Conservation (phyloP, 441 rosid species). For the Francoa sonchifolia region DNA sequence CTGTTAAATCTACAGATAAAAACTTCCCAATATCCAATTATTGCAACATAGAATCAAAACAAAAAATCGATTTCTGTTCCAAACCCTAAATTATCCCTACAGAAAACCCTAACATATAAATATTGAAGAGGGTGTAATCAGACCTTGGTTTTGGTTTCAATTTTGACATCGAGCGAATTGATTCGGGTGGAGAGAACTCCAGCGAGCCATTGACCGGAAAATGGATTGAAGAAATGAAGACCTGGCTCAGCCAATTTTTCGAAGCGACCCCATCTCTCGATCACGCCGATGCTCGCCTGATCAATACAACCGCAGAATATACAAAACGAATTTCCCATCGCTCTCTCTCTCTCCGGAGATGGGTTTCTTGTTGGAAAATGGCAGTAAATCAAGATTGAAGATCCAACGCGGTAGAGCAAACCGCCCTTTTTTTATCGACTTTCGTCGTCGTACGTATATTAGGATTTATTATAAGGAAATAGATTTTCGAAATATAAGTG, state of each 20-base stretch:
- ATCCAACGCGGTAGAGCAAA: too few species aligned
- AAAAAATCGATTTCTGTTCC: too few species aligned
- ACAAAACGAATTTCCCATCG: slow-evolving; percentile 57
- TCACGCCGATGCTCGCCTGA: slow-evolving; percentile 75
- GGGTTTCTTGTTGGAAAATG: background rate
- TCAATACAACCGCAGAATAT: slow-evolving; percentile 51
- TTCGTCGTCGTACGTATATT: too few species aligned
- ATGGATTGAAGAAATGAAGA: slow-evolving; percentile 56
- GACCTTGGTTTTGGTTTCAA: slow-evolving; percentile 94
- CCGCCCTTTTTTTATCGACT: too few species aligned
- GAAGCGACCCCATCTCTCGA: slow-evolving; percentile 90
- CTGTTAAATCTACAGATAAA: too few species aligned
- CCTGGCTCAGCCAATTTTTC: slow-evolving; percentile 80
- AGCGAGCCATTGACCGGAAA: slow-evolving; percentile 59
- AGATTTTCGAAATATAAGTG: too few species aligned
- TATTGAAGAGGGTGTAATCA: background rate
- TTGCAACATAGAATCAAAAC: background rate
- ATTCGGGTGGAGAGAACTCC: slow-evolving; percentile 89
- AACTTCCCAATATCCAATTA: background rate
- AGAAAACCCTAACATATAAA: too few species aligned
- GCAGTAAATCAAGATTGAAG: background rate
- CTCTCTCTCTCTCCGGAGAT: slow-evolving; percentile 1
- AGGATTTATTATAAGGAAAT: too few species aligned
- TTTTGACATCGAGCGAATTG: slow-evolving; percentile 73
- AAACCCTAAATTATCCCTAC: too few species aligned